Evolutionary conservation across 2,329 filamentous ascomycete genomes (phyloP).

Genomic region (Cladophialophora chaetospira): DNA sequence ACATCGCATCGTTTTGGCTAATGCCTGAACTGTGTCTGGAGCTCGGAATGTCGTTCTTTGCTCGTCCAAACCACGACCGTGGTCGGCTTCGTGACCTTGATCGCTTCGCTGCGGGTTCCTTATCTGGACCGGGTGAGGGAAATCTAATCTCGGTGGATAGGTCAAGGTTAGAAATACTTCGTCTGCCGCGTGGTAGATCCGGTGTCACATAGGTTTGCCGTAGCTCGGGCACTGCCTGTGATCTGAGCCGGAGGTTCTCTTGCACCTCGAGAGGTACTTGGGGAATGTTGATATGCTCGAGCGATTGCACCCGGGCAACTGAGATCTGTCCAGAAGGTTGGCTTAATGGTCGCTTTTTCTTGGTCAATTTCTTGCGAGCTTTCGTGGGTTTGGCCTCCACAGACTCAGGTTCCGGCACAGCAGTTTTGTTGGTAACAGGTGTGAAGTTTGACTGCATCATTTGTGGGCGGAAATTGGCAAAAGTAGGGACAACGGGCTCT

Average conservation of each 20-base stretch:
- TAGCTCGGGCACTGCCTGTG: slow-evolving; percentile 31
- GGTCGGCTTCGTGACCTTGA: slow-evolving; percentile 24
- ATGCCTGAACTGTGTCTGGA: slow-evolving; percentile 16
- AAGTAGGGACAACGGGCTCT: slow-evolving; percentile 11
- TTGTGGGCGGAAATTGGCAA: slow-evolving; percentile 13
- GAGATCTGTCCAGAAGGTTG: slow-evolving; percentile 18
- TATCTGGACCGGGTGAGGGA: slow-evolving; percentile 29
- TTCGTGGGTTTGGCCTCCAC: slow-evolving; percentile 6
- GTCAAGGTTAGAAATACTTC: slow-evolving; percentile 24
- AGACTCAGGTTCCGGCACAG: background rate
- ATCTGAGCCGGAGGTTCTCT: slow-evolving; percentile 30
- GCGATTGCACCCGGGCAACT: slow-evolving; percentile 24
- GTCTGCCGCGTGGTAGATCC: slow-evolving; percentile 9
- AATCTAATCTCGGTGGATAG: slow-evolving; percentile 26
- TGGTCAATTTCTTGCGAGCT: slow-evolving; percentile 25
- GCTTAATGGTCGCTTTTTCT: slow-evolving; percentile 31
- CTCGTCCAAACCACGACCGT: slow-evolving; percentile 28
- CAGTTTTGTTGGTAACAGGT: no score
- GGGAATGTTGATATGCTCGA: slow-evolving; percentile 26
- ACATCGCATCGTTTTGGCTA: slow-evolving; percentile 16
- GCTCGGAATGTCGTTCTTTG: slow-evolving; percentile 19
- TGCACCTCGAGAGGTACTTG: slow-evolving; percentile 21
- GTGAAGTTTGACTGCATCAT: background rate
- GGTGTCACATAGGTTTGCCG: slow-evolving; percentile 27
- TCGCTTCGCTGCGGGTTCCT: slow-evolving; percentile 7